phyloP scores from a whole-genome alignment of 306 rosid species.

The Calophaca sinica region DNA sequence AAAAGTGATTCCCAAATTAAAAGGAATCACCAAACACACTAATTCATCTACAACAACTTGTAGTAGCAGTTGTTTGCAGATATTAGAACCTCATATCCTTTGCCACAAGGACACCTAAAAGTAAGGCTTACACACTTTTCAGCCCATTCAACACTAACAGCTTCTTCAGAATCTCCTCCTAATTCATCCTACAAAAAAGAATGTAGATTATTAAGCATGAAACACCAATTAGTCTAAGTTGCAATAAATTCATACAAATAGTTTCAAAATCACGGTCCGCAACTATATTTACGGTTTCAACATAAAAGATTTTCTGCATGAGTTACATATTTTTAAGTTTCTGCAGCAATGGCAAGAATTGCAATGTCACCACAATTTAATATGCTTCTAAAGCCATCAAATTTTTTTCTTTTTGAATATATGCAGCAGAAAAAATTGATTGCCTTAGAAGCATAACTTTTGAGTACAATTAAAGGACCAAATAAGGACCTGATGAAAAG shows the following conservation, averaged over 20 bases:
- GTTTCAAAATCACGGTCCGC: too few relatives aligned
- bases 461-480: too few relatives aligned
- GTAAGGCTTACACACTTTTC: constrained; percentile 51
- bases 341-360: too few relatives aligned
- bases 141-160: constrained; percentile 61
- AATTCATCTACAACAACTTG: constrained; percentile 57
- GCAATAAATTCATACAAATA: not conserved
- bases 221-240: not conserved
- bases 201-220: not conserved
- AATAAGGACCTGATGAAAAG: too few relatives aligned
- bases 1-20: too few relatives aligned
- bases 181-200: constrained; percentile 48
- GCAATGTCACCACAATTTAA: too few relatives aligned
- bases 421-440: not conserved
- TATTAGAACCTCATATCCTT: constrained; percentile 61
- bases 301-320: too few relatives aligned
- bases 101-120: constrained; percentile 70
- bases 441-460: not conserved
- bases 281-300: too few relatives aligned
- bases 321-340: too few relatives aligned
- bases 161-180: constrained; percentile 51
- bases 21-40: not conserved
- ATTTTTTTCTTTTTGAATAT: too few relatives aligned
- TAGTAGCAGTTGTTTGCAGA: constrained; percentile 61
- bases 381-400: too few relatives aligned